These are phyloP conservation scores for Candida caryicola DNA, from an alignment of 805 yeast species.

Conservation along the genomic window DNA sequence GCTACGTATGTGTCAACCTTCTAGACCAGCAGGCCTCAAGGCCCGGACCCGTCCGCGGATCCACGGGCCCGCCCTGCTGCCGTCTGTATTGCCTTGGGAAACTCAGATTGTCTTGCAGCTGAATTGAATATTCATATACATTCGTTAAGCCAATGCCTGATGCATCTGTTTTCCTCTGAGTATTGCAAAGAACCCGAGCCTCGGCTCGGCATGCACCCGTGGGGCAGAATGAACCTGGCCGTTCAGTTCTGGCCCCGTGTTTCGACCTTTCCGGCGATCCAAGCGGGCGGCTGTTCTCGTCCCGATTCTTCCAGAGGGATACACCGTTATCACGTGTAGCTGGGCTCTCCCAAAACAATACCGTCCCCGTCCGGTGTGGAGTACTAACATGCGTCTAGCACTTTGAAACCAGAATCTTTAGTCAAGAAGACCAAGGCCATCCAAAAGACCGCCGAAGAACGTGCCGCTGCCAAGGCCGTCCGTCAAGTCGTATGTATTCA, in stretches of 20 bases:
- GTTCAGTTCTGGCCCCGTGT: slow-evolving; percentile 32
- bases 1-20: slow-evolving; percentile 32
- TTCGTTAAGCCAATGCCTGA: slow-evolving; percentile 41
- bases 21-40: too few relatives aligned
- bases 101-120: slow-evolving; percentile 42
- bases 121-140: slow-evolving; percentile 20
- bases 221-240: slow-evolving; percentile 39
- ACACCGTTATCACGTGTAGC: slow-evolving; percentile 2
- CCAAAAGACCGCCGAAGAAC: slow-evolving; percentile 72
- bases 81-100: slow-evolving; percentile 33
- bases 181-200: slow-evolving; percentile 13
- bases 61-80: too few relatives aligned
- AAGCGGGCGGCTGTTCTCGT: slow-evolving; percentile 9
- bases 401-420: slow-evolving; percentile 79
- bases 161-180: slow-evolving; percentile 45
- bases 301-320: slow-evolving; percentile 8
- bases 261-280: slow-evolving; percentile 22
- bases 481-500: slow-evolving; percentile 75
- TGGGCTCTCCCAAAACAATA: slow-evolving; percentile 1
- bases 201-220: slow-evolving; percentile 12
- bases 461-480: slow-evolving; percentile 76
- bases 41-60: too few relatives aligned
- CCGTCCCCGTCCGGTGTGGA: background rate
- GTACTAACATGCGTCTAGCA: slow-evolving; percentile 31
- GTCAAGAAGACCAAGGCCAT: slow-evolving; percentile 78